Base-by-base conservation (phyloP, 768 basidiomycete genomes). In the Pleurotus salmoneostramineus region DNA sequence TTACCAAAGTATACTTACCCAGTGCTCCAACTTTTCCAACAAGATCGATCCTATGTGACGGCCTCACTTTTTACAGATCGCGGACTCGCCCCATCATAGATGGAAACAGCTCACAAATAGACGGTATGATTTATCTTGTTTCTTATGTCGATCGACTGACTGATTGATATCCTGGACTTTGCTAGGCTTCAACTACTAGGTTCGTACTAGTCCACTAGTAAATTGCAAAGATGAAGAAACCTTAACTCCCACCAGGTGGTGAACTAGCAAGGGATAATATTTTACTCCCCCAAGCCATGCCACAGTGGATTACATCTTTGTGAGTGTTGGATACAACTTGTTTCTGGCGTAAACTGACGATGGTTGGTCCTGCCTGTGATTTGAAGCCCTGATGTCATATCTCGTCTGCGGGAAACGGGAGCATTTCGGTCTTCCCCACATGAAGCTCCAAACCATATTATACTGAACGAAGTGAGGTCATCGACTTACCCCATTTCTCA, bases 371-470 rank as follows among this genome's bases (percentile, higher is more conserved):
- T 45, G 44, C 55, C 54, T 56, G 56, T 58, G 59, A n/a, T 61
- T 1, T 27, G 21, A 27, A 96, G 92, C 67, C 94, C 95, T 12
- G 78, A 92, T 65, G 72, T 98, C 58, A 77, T 95, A 56, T 70
- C 77, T 37, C 85, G 91, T 43, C 83, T 97, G 42, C 77, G 76
- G 62, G 72, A 68, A 34, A 88, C 88, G 5, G 84, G 84, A 1
- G 81, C 74, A 0, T 93, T 94, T 67, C 65, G 71, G n/a, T 65
- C 63, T 44, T 85, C 87, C 56, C 83, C 87, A 60, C 84, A 90
- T 64, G 75, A 77, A 12, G 76, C 71, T 36, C 91, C 93, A 6
- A 98, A 97, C 73, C 94, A 98, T 72, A 77, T 97, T 59, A 88
- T 95, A 58, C 76, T 96, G 64, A 95, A 95, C 68, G 91, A 96